Evolutionary conservation across 108 stramenopile genomes (phyloP).

Genomic region (Pseudonitzschia multiseries): DNA sequence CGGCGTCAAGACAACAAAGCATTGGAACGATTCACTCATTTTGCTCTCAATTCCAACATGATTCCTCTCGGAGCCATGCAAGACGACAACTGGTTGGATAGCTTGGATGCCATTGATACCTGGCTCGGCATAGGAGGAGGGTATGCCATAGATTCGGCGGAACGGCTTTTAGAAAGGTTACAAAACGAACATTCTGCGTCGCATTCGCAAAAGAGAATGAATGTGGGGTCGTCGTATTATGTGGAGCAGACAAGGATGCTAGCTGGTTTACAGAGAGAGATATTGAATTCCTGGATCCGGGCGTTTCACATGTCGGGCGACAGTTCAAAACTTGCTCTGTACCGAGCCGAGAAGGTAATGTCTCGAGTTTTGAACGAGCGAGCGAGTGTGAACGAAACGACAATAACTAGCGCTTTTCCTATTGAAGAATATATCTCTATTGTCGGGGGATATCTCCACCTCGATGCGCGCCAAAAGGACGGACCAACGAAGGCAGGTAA

Average conservation of each 20-base stretch:
- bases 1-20: conserved; percentile 7
- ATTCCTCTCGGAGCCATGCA: conserved; percentile 31
- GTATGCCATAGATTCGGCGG: conserved; percentile 18
- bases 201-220: not conserved
- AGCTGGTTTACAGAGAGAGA: conserved; percentile 1
- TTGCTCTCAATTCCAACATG: conserved; percentile 16
- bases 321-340: conserved; percentile 14
- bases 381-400: not conserved
- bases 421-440: conserved; percentile 15
- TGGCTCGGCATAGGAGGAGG: conserved; percentile 23
- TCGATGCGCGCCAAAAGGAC: not conserved
- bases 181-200: conserved; percentile 15
- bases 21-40: conserved; percentile 25
- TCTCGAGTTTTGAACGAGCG: not conserved
- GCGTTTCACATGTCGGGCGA: conserved; percentile 5
- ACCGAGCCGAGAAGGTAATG: conserved; percentile 7
- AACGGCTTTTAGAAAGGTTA: conserved; percentile 20
- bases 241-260: conserved; percentile 4
- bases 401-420: conserved; percentile 5
- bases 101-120: conserved; percentile 15
- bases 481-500: conserved; percentile 12
- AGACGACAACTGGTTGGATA: conserved; percentile 24
- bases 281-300: conserved; percentile 28
- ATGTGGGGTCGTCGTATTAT: not conserved
- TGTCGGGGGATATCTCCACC: conserved; percentile 18